Evolutionary conservation across 257 asterid genomes (phyloP).

Genomic region (Verbena officinalis): DNA sequence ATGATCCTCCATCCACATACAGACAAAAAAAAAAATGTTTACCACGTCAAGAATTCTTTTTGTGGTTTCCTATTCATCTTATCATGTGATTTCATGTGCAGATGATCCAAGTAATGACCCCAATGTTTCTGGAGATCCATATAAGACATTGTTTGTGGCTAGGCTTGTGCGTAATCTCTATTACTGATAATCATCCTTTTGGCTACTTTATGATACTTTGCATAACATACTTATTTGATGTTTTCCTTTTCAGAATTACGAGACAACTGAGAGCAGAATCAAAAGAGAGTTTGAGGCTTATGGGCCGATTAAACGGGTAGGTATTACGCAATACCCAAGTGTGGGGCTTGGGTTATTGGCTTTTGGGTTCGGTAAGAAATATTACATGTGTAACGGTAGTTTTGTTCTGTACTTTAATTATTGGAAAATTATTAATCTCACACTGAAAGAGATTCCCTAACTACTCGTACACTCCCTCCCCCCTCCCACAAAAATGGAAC

Average conservation of each 20-base stretch:
- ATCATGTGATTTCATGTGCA: conserved; percentile 38
- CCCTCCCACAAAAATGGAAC: neutral
- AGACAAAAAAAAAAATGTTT: neutral
- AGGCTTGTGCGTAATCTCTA: conserved; percentile 73
- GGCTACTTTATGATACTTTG: neutral
- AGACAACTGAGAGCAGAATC: conserved; percentile 92
- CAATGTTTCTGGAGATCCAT: conserved; percentile 88
- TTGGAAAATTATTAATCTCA: neutral
- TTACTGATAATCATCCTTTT: conserved; percentile 10
- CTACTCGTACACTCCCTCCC: neutral
- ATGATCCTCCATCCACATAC: neutral
- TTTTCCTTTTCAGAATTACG: conserved; percentile 69
- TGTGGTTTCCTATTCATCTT: conserved; percentile 24
- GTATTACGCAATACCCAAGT: conserved; percentile 70
- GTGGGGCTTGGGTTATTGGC: conserved; percentile 70
- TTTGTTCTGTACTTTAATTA: conserved; percentile 4
- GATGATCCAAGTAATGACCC: conserved; percentile 92
- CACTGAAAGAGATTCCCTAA: neutral
- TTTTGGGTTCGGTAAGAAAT: conserved; percentile 83
- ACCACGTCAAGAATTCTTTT: neutral
- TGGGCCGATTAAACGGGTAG: conserved; percentile 99
- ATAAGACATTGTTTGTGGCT: conserved; percentile 91
- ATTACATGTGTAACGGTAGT: conserved; percentile 38
- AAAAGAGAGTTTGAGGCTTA: conserved; percentile 98
- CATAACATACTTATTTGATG: conserved; percentile 19